Evolutionary conservation across 768 basidiomycete genomes (phyloP), one percentile per base, ranked within the genome.

Genomic region (Lactarius akahatsu): DNA sequence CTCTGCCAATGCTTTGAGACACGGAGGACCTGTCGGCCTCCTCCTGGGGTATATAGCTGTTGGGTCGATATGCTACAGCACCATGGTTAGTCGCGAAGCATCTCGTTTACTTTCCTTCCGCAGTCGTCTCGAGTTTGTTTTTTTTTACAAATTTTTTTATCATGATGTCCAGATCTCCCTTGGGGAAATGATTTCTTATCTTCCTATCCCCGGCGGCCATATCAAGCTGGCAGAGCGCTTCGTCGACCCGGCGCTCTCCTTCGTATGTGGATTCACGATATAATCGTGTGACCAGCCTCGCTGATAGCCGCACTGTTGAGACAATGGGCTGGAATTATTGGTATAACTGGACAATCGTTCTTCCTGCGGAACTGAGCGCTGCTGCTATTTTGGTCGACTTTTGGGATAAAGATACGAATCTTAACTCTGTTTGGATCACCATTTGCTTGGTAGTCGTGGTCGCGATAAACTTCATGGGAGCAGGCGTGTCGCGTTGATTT

Each of bases 151-250:
- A n/a, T 13, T 6, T 1, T 8, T 58, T 47, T 26, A 59, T 23
- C 41, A 41, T 61, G 55, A 69, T 47, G 30, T 34, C 30, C 70
- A 89, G 87, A 76, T 90, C 65, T 87, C 87, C 3, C 78, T 91
- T 47, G 83, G 87, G 9, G 88, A 89, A 77, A 89, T 90, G 91
- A 73, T 93, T 56, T 85, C 91, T 0, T 93, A 81, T 75, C 81
- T 94, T 6, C 92, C 92, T 0, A 81, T 94, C 59, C 82, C 90
- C 32, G 92, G 92, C 64, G 92, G 86, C 52, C 91, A 92, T 71
- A 92, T 93, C 75, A 90, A 81, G 66, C 77, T 94, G 20, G 87
- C 92, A 0, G 91, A 89, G 74, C 89, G 92, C 38, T 94, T 94
- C 71, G 87, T 94, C 9, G 85, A 91, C 67, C 88, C 85, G 18